A percentile compares a stretch with the other conserved stretches of the same genome.
Evolutionary conservation across 2,329 filamentous ascomycete species (phyloP).

Genomic region (Aspergillus sp.): DNA sequence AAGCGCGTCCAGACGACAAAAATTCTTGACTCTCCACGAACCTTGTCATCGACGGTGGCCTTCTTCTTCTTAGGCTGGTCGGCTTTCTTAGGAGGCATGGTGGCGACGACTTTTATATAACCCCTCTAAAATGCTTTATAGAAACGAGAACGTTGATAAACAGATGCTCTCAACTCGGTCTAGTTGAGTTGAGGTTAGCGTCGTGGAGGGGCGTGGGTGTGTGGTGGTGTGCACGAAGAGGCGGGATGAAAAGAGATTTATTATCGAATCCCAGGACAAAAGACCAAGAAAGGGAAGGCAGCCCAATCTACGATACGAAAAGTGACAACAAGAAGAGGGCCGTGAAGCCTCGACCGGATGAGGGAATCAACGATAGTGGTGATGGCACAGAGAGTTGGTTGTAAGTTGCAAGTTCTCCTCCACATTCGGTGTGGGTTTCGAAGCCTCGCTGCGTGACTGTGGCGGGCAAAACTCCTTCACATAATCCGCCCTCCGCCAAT

Average conservation of each 20-base stretch:
- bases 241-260: background rate
- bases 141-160: slow-evolving; percentile 9
- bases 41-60: slow-evolving; percentile 74
- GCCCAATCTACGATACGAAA: background rate
- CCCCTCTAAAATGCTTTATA: slow-evolving; percentile 2
- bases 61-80: slow-evolving; percentile 51
- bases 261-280: background rate
- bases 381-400: slow-evolving; percentile 7
- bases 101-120: slow-evolving; percentile 27
- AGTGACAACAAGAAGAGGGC: background rate
- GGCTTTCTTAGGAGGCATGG: slow-evolving; percentile 50
- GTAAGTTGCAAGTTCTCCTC: slow-evolving; percentile 23
- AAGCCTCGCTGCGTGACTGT: slow-evolving; percentile 1
- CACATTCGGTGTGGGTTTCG: slow-evolving; percentile 31
- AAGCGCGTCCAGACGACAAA: slow-evolving; percentile 6
- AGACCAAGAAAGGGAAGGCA: background rate
- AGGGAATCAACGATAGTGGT: slow-evolving; percentile 8
- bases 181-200: slow-evolving; percentile 6
- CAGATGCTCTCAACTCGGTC: background rate
- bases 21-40: slow-evolving; percentile 26
- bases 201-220: slow-evolving; percentile 6
- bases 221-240: slow-evolving; percentile 2
- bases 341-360: slow-evolving; percentile 2
- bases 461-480: slow-evolving; percentile 10
- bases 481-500: slow-evolving; percentile 11